phyloP scores from a whole-genome alignment of 169 alveolate genomes.

The Cryptosporidium parvum region DNA sequence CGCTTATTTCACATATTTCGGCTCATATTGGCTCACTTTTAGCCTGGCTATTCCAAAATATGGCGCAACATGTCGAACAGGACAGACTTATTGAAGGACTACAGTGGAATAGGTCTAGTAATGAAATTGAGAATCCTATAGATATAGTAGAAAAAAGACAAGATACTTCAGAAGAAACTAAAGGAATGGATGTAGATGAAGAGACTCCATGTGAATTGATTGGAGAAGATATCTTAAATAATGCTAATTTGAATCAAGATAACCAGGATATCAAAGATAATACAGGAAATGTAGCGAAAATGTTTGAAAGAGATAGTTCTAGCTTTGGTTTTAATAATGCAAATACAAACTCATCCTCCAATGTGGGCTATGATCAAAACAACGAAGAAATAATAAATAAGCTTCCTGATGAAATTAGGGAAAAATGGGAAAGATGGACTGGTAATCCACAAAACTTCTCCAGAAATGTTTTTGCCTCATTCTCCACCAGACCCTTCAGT shows the following conservation, averaged over 20 bases:
- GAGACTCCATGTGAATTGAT: background rate
- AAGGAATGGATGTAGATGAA: background rate
- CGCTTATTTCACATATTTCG: slow-evolving; percentile 64
- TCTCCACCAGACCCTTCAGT: slow-evolving; percentile 35
- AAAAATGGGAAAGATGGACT: slow-evolving; percentile 43
- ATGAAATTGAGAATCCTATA: background rate
- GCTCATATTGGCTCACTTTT: slow-evolving; percentile 61
- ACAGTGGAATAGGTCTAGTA: slow-evolving; percentile 39
- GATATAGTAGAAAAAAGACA: background rate
- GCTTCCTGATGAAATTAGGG: slow-evolving; percentile 15
- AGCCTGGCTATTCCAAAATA: slow-evolving; percentile 75
- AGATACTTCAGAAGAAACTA: background rate
- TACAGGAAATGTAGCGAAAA: background rate
- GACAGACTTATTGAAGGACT: slow-evolving; percentile 44
- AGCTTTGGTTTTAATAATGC: background rate
- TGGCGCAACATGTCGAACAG: slow-evolving; percentile 72
- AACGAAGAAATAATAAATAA: background rate
- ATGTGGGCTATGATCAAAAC: background rate
- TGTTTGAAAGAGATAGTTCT: background rate
- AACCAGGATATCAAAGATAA: background rate
- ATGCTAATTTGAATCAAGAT: background rate
- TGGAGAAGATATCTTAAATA: background rate
- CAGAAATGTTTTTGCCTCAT: slow-evolving; percentile 36
- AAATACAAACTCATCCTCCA: background rate
- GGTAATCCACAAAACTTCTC: slow-evolving; percentile 30